Conservation (phyloP, 768 basidiomycete species). For the Agaricus sinodeliciosus region DNA sequence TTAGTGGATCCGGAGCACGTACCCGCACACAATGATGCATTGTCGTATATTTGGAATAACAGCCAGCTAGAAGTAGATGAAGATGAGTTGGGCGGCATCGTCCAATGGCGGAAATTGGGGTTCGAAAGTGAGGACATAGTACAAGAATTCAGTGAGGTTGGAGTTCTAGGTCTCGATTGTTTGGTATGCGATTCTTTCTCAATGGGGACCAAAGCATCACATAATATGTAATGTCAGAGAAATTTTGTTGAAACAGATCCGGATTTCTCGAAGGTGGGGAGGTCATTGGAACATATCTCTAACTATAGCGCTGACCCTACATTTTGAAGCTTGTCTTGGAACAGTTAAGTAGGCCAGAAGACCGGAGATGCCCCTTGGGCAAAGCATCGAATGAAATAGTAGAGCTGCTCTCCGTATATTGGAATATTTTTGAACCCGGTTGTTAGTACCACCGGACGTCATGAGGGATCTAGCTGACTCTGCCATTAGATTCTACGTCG, state of each 20-base stretch:
- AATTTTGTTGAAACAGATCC: constrained; percentile 63
- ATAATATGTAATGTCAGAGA: constrained; percentile 32
- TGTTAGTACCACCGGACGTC: constrained; percentile 41
- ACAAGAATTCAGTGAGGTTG: constrained; percentile 72
- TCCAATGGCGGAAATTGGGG: constrained; percentile 77
- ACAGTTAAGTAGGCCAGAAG: constrained; percentile 66
- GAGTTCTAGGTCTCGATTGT: constrained; percentile 77
- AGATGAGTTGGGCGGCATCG: constrained; percentile 37
- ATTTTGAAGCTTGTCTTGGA: constrained; percentile 63
- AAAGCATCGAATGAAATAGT: constrained; percentile 83
- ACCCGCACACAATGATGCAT: constrained; percentile 44
- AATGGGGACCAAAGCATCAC: not conserved
- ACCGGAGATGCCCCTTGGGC: constrained; percentile 77
- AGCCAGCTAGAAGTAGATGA: constrained; percentile 50
- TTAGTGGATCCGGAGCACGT: constrained; percentile 65
- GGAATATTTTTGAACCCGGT: constrained; percentile 80
- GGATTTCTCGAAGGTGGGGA: constrained; percentile 70
- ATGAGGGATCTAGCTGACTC: constrained; percentile 6
- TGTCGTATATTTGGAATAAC: constrained; percentile 64
- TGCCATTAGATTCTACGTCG: constrained; percentile 59
- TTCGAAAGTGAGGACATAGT: constrained; percentile 71
- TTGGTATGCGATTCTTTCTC: constrained; percentile 40
- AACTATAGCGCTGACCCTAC: constrained; percentile 2
- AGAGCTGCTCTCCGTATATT: constrained; percentile 77
- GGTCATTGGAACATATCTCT: not conserved